Conservation (phyloP, 768 basidiomycete genomes). For the Amanita thiersii region DNA sequence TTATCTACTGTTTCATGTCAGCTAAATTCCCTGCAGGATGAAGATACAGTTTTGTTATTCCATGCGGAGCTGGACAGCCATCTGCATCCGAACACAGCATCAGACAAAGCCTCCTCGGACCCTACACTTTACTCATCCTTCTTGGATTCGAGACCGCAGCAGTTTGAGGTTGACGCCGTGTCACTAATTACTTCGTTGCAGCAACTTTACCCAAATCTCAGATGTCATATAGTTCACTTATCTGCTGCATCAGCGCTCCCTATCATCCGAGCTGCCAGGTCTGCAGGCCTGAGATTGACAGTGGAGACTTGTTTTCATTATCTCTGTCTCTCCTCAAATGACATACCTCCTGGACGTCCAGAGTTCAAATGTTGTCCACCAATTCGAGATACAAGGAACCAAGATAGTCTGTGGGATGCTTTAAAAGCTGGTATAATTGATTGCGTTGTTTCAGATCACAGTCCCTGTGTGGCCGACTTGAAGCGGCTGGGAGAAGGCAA, state of each 20-base stretch:
- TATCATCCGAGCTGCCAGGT: constrained; percentile 60
- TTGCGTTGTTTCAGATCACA: constrained; percentile 94
- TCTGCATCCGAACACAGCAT: constrained; percentile 1
- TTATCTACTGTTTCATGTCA: constrained; percentile 8
- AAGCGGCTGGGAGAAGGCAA: constrained; percentile 75
- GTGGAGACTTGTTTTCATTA: constrained; percentile 99
- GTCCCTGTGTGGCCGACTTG: constrained; percentile 77
- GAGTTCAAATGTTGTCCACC: constrained; percentile 98
- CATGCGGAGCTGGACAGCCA: constrained; percentile 77
- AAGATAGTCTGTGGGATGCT: constrained; percentile 74
- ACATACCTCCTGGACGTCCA: constrained; percentile 68
- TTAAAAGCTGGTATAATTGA: constrained; percentile 79
- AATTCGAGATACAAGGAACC: constrained; percentile 67
- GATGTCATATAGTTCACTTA: constrained; percentile 93
- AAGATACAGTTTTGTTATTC: constrained; percentile 71
- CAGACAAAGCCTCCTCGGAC: constrained; percentile 13
- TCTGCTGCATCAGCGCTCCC: constrained; percentile 81
- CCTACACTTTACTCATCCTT: constrained; percentile 72
- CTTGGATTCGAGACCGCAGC: constrained; percentile 74
- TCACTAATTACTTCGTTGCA: constrained; percentile 64
- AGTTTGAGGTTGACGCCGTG: constrained; percentile 78
- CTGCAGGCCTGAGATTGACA: constrained; percentile 61
- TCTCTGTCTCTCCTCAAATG: constrained; percentile 64
- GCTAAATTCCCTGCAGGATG: constrained; percentile 35
- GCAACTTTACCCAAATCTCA: constrained; percentile 51